A percentile compares a stretch with the other conserved stretches of the same genome.
These are phyloP conservation scores for Candida verbasci DNA, from an alignment of 805 yeast genomes.

Conservation along the genomic window DNA sequence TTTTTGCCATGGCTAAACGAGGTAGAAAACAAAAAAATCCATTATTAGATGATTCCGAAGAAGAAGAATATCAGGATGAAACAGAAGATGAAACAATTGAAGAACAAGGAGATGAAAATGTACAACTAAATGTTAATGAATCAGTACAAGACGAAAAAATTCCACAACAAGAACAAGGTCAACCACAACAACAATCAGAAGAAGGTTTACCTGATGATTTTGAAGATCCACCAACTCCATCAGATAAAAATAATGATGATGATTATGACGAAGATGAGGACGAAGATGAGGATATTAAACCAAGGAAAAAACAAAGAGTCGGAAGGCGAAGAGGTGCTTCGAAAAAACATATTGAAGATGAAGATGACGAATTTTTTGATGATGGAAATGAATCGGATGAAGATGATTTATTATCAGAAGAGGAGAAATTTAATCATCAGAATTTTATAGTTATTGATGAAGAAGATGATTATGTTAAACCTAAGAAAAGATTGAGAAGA, in stretches of 20 bases:
- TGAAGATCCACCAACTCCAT: conserved; percentile 6
- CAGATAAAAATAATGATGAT: conserved; percentile 9
- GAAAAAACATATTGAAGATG: neutral
- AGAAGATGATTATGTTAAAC: conserved; percentile 2
- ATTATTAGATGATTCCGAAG: conserved; percentile 2
- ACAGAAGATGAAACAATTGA: conserved; percentile 14
- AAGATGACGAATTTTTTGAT: conserved; percentile 13
- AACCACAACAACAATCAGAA: too few species aligned
- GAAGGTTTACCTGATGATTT: neutral
- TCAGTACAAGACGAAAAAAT: neutral
- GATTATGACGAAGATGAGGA: conserved; percentile 8
- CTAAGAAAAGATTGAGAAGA: neutral
- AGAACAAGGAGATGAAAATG: conserved; percentile 1
- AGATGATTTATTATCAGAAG: conserved; percentile 6
- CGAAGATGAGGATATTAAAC: conserved; percentile 7
- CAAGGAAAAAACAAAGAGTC: neutral
- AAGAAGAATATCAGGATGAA: conserved; percentile 11
- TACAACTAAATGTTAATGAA: too few species aligned
- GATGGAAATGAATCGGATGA: conserved; percentile 18
- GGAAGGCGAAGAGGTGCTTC: conserved; percentile 8
- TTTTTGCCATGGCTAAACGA: conserved; percentile 1
- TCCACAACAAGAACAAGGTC: too few species aligned
- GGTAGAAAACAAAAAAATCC: conserved; percentile 1
- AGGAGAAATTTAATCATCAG: conserved; percentile 7
- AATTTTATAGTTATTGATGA: conserved; percentile 8